Evolutionary conservation across 2,329 filamentous ascomycete genomes (phyloP).

Genomic region (Thielaviopsis punctulata): DNA sequence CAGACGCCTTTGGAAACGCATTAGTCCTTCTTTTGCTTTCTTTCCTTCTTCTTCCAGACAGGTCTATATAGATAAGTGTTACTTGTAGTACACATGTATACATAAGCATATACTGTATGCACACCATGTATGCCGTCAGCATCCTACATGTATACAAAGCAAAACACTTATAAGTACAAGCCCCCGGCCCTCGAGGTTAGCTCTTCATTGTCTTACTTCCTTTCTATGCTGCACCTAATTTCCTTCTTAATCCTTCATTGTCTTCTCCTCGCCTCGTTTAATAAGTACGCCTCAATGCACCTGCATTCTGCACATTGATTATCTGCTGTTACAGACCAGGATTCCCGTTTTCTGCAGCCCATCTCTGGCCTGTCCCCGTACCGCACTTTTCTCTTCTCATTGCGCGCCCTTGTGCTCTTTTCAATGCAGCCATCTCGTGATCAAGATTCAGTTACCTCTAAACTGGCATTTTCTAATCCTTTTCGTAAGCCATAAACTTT

Average conservation of each 20-base stretch:
- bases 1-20: neutral
- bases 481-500: neutral
- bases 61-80: too few relatives aligned
- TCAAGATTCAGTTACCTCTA: neutral
- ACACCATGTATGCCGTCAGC: neutral
- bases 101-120: neutral
- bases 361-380: neutral
- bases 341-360: neutral
- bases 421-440: slow-evolving; percentile 1
- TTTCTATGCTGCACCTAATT: slow-evolving; percentile 5
- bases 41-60: too few relatives aligned
- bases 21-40: too few relatives aligned
- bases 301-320: slow-evolving; percentile 1
- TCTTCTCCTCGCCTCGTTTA: neutral
- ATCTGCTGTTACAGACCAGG: neutral
- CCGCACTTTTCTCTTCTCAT: neutral
- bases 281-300: neutral
- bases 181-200: neutral
- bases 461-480: neutral
- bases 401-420: slow-evolving; percentile 4
- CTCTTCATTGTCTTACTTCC: neutral
- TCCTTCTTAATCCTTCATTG: neutral
- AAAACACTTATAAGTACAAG: neutral
- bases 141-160: neutral
- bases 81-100: neutral